Percentiles rank a stretch among this genome's conserved stretches.
Conservation (phyloP, 306 rosid species). For the Vachellia pachyceras region DNA sequence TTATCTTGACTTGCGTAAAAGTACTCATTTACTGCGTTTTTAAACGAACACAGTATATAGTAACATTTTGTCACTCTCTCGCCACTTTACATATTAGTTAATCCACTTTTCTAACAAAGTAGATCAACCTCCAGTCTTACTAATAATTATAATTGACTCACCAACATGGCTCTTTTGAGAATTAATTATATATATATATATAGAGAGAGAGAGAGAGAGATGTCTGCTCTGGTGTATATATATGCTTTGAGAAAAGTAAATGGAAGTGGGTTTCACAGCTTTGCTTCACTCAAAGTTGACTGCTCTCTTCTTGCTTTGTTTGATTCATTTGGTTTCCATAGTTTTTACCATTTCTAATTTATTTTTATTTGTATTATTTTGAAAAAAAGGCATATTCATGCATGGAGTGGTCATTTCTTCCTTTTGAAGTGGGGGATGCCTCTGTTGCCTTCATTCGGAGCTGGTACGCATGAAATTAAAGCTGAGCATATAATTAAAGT, state of each 20-base stretch:
- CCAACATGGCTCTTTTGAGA: neutral
- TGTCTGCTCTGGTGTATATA: neutral
- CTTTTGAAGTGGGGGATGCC: neutral
- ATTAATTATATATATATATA: too few species aligned
- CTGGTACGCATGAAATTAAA: neutral
- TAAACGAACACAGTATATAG: too few species aligned
- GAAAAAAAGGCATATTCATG: neutral
- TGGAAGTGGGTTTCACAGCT: slow-evolving; percentile 55
- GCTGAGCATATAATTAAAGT: neutral
- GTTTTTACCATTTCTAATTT: neutral
- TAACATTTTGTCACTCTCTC: slow-evolving; percentile 4
- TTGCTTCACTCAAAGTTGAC: slow-evolving; percentile 34
- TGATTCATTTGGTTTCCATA: slow-evolving; percentile 33
- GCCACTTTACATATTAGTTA: slow-evolving; percentile 30
- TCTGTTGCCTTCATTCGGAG: neutral
- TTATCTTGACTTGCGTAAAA: too few species aligned
- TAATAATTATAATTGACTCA: neutral
- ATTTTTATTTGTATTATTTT: neutral
- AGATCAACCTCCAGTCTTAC: neutral
- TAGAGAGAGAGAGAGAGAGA: too few species aligned
- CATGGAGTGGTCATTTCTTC: neutral
- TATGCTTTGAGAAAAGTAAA: slow-evolving; percentile 49
- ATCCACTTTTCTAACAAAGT: neutral
- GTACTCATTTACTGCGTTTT: too few species aligned
- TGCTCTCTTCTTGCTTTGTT: slow-evolving; percentile 32